Evolutionary conservation across 345 rosid species (phyloP).

Genomic region (Murraya koenigii): DNA sequence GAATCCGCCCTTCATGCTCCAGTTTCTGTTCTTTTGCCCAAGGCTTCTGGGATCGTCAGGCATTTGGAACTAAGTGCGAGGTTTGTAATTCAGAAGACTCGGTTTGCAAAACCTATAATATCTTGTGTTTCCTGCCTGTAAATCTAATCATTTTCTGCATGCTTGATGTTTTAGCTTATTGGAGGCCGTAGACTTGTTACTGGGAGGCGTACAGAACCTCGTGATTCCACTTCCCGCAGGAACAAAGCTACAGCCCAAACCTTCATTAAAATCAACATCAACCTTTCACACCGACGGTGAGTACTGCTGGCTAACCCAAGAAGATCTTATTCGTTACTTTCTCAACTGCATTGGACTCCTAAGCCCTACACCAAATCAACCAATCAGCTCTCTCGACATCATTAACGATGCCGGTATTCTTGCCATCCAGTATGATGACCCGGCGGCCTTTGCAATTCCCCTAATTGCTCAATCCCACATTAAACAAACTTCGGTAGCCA

Average conservation of each 20-base stretch:
- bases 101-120: no score
- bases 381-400: constrained; percentile 49
- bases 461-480: constrained; percentile 32
- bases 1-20: constrained; percentile 41
- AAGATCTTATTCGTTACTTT: constrained; percentile 57
- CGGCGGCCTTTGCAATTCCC: constrained; percentile 38
- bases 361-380: constrained; percentile 33
- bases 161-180: constrained; percentile 38
- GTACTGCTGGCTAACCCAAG: constrained; percentile 67
- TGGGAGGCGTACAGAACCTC: constrained; percentile 55
- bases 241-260: constrained; percentile 30
- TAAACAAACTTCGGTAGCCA: constrained; percentile 49
- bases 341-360: constrained; percentile 50
- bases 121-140: background rate
- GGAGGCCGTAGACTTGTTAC: constrained; percentile 53
- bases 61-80: constrained; percentile 58
- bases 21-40: constrained; percentile 34
- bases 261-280: constrained; percentile 23
- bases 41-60: constrained; percentile 30
- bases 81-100: constrained; percentile 16
- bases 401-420: constrained; percentile 31
- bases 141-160: background rate
- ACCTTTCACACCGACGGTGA: constrained; percentile 43
- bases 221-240: constrained; percentile 44
- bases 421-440: constrained; percentile 42